Evolutionary conservation across 306 rosid species (phyloP).

Genomic region (Geum urbanum): DNA sequence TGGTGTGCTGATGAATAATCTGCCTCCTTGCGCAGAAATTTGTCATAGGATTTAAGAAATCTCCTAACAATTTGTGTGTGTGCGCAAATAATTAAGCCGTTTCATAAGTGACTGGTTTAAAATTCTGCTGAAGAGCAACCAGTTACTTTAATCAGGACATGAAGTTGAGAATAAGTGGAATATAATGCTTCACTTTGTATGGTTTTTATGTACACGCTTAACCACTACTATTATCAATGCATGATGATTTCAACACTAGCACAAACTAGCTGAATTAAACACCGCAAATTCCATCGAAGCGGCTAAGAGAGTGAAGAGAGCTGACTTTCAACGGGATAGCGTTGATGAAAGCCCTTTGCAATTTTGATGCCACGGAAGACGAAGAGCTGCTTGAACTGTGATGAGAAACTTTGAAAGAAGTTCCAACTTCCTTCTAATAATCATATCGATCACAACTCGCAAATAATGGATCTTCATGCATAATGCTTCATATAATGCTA

Average conservation of each 20-base stretch:
- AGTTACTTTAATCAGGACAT: not conserved
- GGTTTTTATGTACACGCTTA: not conserved
- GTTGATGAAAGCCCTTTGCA: not conserved
- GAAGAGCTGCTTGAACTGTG: too few species aligned
- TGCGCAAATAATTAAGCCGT: not conserved
- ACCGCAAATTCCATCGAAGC: not conserved
- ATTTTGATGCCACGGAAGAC: too few species aligned
- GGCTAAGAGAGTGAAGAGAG: not conserved
- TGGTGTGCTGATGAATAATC: constrained; percentile 16
- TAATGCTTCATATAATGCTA: too few species aligned
- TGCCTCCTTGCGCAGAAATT: not conserved
- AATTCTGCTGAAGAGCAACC: not conserved
- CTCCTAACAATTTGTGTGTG: not conserved
- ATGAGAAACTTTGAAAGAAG: too few species aligned
- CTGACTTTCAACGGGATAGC: not conserved
- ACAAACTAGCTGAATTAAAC: not conserved
- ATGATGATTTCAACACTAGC: too few species aligned
- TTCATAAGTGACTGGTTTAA: not conserved
- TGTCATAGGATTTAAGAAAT: not conserved
- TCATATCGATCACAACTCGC: too few species aligned
- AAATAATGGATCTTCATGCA: too few species aligned
- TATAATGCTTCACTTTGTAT: not conserved
- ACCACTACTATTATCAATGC: not conserved
- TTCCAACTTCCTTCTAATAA: too few species aligned
- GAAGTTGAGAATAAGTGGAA: not conserved